Evolutionary conservation across 148 eudicot genomes (phyloP).

Genomic region (Persicaria tinctoria): DNA sequence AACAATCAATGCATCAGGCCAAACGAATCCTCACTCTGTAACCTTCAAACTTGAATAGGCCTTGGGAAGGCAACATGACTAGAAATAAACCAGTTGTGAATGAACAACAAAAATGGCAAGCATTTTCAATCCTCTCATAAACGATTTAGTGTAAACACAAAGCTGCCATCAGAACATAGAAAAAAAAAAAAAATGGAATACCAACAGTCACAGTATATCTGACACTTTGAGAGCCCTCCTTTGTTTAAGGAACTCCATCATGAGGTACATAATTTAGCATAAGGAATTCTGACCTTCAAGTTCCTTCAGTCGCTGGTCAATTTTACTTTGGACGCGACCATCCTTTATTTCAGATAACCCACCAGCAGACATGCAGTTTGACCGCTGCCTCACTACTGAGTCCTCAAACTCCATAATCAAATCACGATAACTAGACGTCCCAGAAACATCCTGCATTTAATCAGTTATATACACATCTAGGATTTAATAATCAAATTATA

Average conservation of each 20-base stretch:
- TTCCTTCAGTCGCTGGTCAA: slow-evolving; percentile 70
- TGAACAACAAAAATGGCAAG: background rate
- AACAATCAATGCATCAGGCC: no score
- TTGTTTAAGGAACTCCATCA: background rate
- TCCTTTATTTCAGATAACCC: slow-evolving; percentile 47
- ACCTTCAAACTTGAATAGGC: background rate
- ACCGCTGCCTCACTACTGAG: slow-evolving; percentile 65
- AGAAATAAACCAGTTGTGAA: background rate
- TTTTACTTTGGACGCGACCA: slow-evolving; percentile 47
- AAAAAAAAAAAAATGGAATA: background rate
- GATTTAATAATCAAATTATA: background rate
- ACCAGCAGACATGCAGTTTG: slow-evolving; percentile 52
- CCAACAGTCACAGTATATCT: background rate
- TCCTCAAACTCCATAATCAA: slow-evolving; percentile 79
- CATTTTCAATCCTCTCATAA: background rate
- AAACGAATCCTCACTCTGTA: background rate
- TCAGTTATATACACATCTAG: slow-evolving; percentile 1
- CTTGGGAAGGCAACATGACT: background rate
- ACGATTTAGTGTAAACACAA: background rate
- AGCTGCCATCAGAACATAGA: background rate
- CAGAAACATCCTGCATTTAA: slow-evolving; percentile 38
- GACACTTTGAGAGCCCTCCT: background rate
- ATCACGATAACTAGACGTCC: slow-evolving; percentile 48
- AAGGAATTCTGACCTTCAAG: slow-evolving; percentile 64
- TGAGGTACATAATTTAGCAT: background rate